Evolutionary conservation across 179 eudicot genomes (phyloP).

Genomic region (Silene coronaria): DNA sequence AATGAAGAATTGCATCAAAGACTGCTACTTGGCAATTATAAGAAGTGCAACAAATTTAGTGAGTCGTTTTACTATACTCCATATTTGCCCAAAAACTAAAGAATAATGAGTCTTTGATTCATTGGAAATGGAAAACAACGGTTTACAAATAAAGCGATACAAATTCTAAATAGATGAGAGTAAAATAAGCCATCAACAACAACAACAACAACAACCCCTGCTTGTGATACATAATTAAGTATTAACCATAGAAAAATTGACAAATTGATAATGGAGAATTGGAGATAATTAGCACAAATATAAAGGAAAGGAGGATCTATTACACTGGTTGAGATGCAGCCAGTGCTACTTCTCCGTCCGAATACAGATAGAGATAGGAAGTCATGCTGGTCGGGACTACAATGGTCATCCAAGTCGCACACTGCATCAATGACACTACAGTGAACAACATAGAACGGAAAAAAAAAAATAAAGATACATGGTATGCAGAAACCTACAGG

Average conservation of each 20-base stretch:
- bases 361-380: conserved; percentile 90
- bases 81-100: not conserved
- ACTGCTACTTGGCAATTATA: not conserved
- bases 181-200: conserved; percentile 37
- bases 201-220: conserved; percentile 18
- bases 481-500: not conserved
- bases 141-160: not conserved
- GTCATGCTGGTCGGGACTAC: conserved; percentile 98
- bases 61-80: not conserved
- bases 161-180: not conserved
- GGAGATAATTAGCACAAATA: conserved; percentile 1
- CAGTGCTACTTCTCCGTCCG: conserved; percentile 90
- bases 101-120: not conserved
- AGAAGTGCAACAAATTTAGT: not conserved
- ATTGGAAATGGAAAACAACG: not conserved
- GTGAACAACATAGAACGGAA: not conserved
- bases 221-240: not conserved
- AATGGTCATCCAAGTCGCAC: conserved; percentile 97
- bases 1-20: not conserved
- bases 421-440: conserved; percentile 46
- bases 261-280: not conserved
- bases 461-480: not conserved
- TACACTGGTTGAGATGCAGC: conserved; percentile 99
- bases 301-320: conserved; percentile 68
- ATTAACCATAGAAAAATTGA: not conserved